A percentile compares a stretch with the other conserved stretches of the same genome.
Evolutionary conservation across 208 protist genomes (phyloP).

Genomic region (Trypanosoma congolense): DNA sequence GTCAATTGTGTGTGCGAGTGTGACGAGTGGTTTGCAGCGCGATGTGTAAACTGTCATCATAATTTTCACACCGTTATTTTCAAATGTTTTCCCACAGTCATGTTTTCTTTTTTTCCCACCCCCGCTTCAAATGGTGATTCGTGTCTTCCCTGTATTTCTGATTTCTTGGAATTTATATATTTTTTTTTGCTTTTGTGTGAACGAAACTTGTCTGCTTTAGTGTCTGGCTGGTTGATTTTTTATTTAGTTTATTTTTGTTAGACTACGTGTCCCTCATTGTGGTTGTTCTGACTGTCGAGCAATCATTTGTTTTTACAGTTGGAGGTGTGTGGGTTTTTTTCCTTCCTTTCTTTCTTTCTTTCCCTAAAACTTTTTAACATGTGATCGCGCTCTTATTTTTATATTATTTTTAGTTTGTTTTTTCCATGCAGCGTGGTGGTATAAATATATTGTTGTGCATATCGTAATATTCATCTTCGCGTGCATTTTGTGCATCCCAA

Average conservation of each 20-base stretch:
- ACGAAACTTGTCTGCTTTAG: slow-evolving; percentile 1
- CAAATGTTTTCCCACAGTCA: neutral
- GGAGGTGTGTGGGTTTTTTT: slow-evolving; percentile 6
- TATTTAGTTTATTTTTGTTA: slow-evolving; percentile 16
- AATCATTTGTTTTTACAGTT: slow-evolving; percentile 20
- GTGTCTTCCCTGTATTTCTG: neutral
- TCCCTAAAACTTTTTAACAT: slow-evolving; percentile 11
- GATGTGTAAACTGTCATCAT: too few relatives aligned
- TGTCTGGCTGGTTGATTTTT: slow-evolving; percentile 6
- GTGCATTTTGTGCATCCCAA: too few relatives aligned
- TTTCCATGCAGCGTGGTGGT: slow-evolving; percentile 4
- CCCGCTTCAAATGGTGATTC: neutral
- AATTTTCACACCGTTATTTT: too few relatives aligned
- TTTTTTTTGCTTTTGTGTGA: slow-evolving; percentile 8
- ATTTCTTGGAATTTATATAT: slow-evolving; percentile 5
- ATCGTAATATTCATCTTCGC: neutral
- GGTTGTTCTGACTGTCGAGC: too few relatives aligned
- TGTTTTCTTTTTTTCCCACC: neutral
- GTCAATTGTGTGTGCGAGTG: too few relatives aligned
- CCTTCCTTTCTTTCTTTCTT: slow-evolving; percentile 3
- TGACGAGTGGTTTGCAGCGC: too few relatives aligned
- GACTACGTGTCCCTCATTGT: too few relatives aligned
- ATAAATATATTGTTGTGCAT: slow-evolving; percentile 10
- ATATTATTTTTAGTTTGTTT: slow-evolving; percentile 10
- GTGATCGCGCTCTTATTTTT: slow-evolving; percentile 4